Evolutionary conservation across 73 alveolate species (phyloP).

Genomic region (Tetrahymena thermophila): DNA sequence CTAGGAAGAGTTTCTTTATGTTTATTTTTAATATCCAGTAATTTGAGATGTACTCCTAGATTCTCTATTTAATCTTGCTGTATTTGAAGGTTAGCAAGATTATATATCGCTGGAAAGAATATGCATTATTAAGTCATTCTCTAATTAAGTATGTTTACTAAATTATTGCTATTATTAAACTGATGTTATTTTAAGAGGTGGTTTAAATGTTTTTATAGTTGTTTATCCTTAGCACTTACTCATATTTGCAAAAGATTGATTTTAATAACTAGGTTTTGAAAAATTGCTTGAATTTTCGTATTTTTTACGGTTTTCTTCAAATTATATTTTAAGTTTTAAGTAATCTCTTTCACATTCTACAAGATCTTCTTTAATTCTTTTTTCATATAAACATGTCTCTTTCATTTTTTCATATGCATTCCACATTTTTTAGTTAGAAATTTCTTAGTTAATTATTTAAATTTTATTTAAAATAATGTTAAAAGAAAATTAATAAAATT

Average conservation of each 20-base stretch:
- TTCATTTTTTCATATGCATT: background rate
- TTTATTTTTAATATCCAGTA: background rate
- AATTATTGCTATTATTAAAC: background rate
- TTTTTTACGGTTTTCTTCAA: background rate
- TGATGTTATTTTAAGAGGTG: background rate
- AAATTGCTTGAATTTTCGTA: background rate
- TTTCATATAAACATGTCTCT: background rate
- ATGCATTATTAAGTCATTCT: background rate
- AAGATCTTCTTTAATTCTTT: background rate
- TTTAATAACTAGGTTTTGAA: background rate
- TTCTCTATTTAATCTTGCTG: background rate
- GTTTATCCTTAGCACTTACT: background rate
- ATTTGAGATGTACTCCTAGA: background rate
- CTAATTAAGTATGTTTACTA: background rate
- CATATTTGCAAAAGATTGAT: background rate
- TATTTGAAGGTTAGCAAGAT: background rate
- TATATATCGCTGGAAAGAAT: background rate
- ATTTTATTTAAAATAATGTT: no score
- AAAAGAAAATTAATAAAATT: background rate
- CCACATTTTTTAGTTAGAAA: background rate
- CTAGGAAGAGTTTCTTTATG: background rate
- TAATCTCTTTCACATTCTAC: background rate
- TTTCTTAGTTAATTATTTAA: background rate
- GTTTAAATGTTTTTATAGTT: background rate
- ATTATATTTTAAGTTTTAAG: background rate